A percentile compares a stretch with the other conserved stretches of the same genome.
Conservation (phyloP, 1,284 basidiomycete genomes). For the Ustilago cynodontis region DNA sequence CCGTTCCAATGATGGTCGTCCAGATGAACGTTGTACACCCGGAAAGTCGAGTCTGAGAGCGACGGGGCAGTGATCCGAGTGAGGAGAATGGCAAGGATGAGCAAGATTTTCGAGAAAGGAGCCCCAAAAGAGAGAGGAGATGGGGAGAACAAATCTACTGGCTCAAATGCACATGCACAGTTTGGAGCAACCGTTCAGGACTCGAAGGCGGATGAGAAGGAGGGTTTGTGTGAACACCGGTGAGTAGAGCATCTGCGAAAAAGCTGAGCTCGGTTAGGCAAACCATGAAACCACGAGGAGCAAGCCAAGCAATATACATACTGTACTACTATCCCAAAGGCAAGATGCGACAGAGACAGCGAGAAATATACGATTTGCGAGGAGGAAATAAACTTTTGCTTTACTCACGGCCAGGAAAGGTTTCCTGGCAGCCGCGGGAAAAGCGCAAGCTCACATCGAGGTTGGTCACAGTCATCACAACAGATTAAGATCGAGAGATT, state of each 20-base stretch:
- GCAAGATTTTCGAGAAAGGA: background rate
- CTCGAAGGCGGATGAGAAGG: background rate
- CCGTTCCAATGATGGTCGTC: background rate
- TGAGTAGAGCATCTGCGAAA: background rate
- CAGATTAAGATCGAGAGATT: background rate
- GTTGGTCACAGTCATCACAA: conserved; percentile 1
- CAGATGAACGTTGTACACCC: background rate
- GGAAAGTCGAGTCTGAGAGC: background rate
- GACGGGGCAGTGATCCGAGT: background rate
- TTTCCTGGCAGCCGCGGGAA: background rate
- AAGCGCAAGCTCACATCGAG: background rate
- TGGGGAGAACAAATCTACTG: background rate
- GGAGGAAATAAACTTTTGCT: background rate
- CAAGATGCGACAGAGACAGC: conserved; percentile 4
- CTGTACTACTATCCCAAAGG: too few relatives aligned
- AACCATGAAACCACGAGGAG: conserved; percentile 20
- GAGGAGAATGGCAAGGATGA: background rate
- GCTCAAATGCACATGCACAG: too few relatives aligned
- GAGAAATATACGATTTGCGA: background rate
- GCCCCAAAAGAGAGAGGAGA: background rate
- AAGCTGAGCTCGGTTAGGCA: conserved; percentile 11
- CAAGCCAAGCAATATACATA: too few relatives aligned
- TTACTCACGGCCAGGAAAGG: background rate
- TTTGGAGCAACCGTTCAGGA: background rate
- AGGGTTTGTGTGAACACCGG: background rate